Percentiles rank a stretch among this genome's conserved stretches.
These are phyloP conservation scores for Mucor irregularis DNA, from an alignment of 371 early-diverging fungal genomes.

Conservation along the genomic window DNA sequence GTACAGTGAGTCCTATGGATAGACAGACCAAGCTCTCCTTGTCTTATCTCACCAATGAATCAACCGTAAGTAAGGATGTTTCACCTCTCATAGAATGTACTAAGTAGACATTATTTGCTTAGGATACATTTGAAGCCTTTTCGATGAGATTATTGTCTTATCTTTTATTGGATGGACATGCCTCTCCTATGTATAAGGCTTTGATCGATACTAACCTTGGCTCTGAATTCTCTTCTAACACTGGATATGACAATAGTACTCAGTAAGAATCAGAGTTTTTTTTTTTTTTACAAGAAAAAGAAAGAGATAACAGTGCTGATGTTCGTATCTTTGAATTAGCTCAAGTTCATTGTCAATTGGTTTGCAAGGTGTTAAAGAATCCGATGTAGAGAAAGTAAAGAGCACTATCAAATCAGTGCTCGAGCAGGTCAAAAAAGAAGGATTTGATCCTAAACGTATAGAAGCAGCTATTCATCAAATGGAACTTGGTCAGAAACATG, in stretches of 20 bases:
- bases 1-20: conserved; percentile 71
- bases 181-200: conserved; percentile 94
- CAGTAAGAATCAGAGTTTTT: conserved; percentile 35
- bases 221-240: conserved; percentile 87
- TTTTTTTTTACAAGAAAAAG: background rate
- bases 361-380: conserved; percentile 64
- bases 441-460: conserved; percentile 78
- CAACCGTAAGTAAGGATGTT: conserved; percentile 47
- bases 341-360: conserved; percentile 66
- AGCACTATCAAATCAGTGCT: conserved; percentile 71
- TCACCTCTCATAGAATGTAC: background rate
- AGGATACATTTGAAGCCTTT: conserved; percentile 85
- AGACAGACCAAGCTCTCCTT: conserved; percentile 80
- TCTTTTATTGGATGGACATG: conserved; percentile 84
- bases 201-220: conserved; percentile 93
- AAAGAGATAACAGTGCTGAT: too few relatives aligned
- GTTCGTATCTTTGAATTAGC: too few relatives aligned
- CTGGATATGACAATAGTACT: conserved; percentile 82
- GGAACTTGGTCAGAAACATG: conserved; percentile 88
- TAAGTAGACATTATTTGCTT: background rate
- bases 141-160: conserved; percentile 77
- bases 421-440: conserved; percentile 63
- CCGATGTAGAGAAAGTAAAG: conserved; percentile 68
- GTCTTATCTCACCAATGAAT: conserved; percentile 79
- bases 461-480: conserved; percentile 90